Percentiles rank a stretch among this genome's conserved stretches.
Conservation (phyloP, 352 stramenopile species). For the Plasmopara viticola region DNA sequence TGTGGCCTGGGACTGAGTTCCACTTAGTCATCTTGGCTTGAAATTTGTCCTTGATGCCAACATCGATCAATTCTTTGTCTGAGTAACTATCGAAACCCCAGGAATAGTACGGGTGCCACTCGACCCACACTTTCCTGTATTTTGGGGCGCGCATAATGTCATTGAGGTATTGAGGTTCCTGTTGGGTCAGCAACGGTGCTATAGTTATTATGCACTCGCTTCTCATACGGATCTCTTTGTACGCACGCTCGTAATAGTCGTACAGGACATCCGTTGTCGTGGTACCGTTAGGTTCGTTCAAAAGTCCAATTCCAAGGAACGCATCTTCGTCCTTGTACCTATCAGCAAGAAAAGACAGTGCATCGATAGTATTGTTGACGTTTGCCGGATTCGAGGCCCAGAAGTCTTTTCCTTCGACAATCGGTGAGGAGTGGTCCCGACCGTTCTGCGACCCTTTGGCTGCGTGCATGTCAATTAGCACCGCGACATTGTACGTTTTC, state of each 20-base stretch:
- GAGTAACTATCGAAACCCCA: conserved; percentile 61
- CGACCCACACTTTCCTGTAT: conserved; percentile 53
- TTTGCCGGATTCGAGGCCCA: conserved; percentile 58
- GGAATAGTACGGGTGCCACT: conserved; percentile 17
- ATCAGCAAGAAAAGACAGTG: conserved; percentile 41
- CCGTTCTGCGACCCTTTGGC: conserved; percentile 77
- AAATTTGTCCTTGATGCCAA: conserved; percentile 36
- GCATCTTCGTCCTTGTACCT: conserved; percentile 31
- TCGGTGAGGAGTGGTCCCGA: conserved; percentile 60
- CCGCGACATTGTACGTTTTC: conserved; percentile 38
- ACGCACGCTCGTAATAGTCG: conserved; percentile 71
- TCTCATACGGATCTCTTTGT: conserved; percentile 44
- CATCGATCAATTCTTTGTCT: conserved; percentile 42
- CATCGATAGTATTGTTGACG: conserved; percentile 40
- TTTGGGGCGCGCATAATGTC: conserved; percentile 39
- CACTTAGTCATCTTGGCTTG: conserved; percentile 33
- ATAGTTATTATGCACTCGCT: conserved; percentile 67
- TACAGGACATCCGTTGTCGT: conserved; percentile 58
- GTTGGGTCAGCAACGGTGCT: conserved; percentile 44
- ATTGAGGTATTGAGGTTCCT: conserved; percentile 39
- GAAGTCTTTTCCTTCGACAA: conserved; percentile 28
- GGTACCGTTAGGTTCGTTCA: conserved; percentile 60
- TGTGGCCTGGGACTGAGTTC: conserved; percentile 32
- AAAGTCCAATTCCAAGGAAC: conserved; percentile 62
- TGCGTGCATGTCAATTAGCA: conserved; percentile 63